Base-by-base conservation (phyloP, 495 filamentous ascomycete species). In the Xylaria palmicola region DNA sequence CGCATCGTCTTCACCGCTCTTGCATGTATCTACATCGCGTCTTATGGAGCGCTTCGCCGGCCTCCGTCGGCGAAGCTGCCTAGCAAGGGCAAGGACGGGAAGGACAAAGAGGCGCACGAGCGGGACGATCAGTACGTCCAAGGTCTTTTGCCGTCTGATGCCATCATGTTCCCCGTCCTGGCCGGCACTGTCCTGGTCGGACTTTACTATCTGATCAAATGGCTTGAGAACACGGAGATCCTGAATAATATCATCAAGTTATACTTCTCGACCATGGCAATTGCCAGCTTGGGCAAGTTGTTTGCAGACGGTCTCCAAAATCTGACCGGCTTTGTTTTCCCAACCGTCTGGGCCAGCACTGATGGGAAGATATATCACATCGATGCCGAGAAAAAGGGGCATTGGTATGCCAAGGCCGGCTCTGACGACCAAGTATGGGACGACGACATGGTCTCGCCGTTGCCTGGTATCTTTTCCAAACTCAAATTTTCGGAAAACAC, bases 141-240 rank as follows among this genome's bases (percentile, higher is more conserved):
- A 63, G 90, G 89, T 1, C 74, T 98, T 32, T 77, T 80, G 19
- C 88, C 91, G 3, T 87, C 84, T 0, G 94, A 98, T 75, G 94
- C 92, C 32, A 80, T 98, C 64, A 77, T 94, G 73, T 88, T 97
- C 51, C 94, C 94, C 7, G 63, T 97, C n/a, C 74, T 90, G 34
- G 93, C 92, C 8, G 94, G 87, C 5, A 60, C 75, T 2, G 84
- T 87, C 0, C 83, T 98, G 9, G 80, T 87, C 29, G 87, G 85
- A 0, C 80, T 98, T 12, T 98, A 97, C 74, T 85, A 93, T 67
- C 79, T 97, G 53, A 91, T 98, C 70, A 91, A 95, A 67, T 95
- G 88, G 82, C 81, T 96, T 26, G 82, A 94, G 64, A 90, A 96
- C 66, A 86, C 93, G 0, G 79, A 84, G 9, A 74, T 94, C 9